phyloP scores from a whole-genome alignment of 345 rosid species.

The Physaria fendleri region DNA sequence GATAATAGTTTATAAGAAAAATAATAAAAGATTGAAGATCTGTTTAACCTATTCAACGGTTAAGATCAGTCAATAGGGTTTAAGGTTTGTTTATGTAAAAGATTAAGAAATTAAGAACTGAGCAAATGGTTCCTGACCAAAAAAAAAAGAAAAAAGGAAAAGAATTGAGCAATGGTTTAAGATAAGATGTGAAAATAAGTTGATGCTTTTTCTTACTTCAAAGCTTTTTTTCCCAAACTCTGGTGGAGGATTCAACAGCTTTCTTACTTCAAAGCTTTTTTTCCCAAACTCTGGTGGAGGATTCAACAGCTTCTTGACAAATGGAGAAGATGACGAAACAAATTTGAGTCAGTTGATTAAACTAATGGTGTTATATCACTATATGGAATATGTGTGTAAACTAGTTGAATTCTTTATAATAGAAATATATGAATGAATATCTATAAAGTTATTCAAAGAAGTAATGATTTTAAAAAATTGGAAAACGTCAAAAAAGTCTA shows the following conservation, averaged over 20 bases:
- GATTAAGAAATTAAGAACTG: not conserved
- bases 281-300: not conserved
- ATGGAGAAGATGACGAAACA: constrained; percentile 17
- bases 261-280: constrained; percentile 19
- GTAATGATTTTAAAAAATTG: not conserved
- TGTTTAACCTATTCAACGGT: constrained; percentile 4
- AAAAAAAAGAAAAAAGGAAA: not conserved
- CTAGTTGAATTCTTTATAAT: constrained; percentile 9
- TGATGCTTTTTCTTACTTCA: too few relatives aligned
- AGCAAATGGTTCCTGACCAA: too few relatives aligned
- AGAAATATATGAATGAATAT: not conserved
- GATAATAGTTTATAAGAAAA: not conserved
- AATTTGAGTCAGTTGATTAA: constrained; percentile 5
- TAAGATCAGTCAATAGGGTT: constrained; percentile 14
- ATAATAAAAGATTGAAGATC: not conserved
- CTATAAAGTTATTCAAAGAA: not conserved
- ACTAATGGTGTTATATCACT: not conserved
- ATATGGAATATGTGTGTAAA: not conserved
- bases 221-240: constrained; percentile 18
- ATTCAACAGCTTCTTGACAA: constrained; percentile 1
- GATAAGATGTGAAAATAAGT: constrained; percentile 15
- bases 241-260: not conserved
- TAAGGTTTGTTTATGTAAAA: not conserved
- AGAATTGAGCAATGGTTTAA: not conserved
- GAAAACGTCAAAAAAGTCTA: constrained; percentile 9